Base-by-base conservation (phyloP, 352 stramenopile species). In the Peronospora farinosa region DNA sequence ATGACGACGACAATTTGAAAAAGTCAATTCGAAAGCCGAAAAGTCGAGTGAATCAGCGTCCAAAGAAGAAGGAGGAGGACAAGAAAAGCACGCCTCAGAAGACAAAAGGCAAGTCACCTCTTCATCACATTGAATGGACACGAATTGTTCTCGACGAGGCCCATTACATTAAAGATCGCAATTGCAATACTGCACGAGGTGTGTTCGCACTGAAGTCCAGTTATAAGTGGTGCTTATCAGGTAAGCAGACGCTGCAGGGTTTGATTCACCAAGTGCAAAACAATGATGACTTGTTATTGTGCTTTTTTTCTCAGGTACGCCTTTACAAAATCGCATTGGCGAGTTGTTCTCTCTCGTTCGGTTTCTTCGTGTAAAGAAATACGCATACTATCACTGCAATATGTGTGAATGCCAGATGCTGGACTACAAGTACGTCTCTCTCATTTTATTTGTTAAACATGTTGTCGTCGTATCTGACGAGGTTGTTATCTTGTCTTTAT, bases 341-440 rank as follows among this genome's bases (percentile, higher is more conserved):
- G 81, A 92, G 63, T 85, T 99, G 31, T 99, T 99, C 63, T 98
- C 90, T 13, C 77, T 99, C 8, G 88, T 99, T 47, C 83, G 97
- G 3, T 99, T 99, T 55, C 62, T 99, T 5, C 80, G 96, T 43
- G 88, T 99, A 27, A 90, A 98, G 63, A 95, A 92, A 13, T 98
- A 96, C 71, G 96, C 95, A 2, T 98, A 96, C 71, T 99, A 99
- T 65, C 96, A 98, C 55, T 99, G 97, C 74, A 90, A 69, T 7
- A 56, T 68, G 35, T 98, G 95, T 73, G 74, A 90, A 19, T 99
- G 96, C 50, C 97, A 98, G 65, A 89, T 83, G 65, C 65, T 99
- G 19, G 89, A 99, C 64, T 99, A 95, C 67, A 71, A 91, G 69
- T 97, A 89, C 49, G 86, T 88, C 5, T 13, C 9, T 5, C 38